These are phyloP conservation scores for Boletales sp. DNA, from an alignment of 768 basidiomycete species.

Conservation along the genomic window DNA sequence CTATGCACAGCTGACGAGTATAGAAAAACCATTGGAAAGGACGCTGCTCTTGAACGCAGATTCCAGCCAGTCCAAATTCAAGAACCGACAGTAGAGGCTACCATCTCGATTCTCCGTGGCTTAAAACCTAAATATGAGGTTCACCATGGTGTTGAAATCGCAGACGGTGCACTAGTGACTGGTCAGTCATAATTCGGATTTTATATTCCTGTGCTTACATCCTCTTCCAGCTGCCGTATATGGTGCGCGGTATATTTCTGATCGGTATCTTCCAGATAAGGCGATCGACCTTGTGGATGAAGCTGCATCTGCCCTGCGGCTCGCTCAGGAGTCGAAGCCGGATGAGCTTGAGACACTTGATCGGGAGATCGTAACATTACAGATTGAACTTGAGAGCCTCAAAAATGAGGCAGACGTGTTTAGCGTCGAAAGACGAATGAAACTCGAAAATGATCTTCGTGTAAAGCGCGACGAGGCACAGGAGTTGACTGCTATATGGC, in stretches of 20 bases:
- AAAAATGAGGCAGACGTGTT: slow-evolving; percentile 87
- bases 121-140: slow-evolving; percentile 84
- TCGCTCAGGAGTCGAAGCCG: slow-evolving; percentile 87
- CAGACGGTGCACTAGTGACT: slow-evolving; percentile 84
- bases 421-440: slow-evolving; percentile 66
- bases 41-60: slow-evolving; percentile 84
- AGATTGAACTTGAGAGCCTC: slow-evolving; percentile 87
- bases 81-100: slow-evolving; percentile 82
- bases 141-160: slow-evolving; percentile 91
- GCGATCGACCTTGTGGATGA: slow-evolving; percentile 93
- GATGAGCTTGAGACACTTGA: slow-evolving; percentile 81
- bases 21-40: slow-evolving; percentile 87
- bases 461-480: slow-evolving; percentile 61
- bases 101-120: slow-evolving; percentile 84
- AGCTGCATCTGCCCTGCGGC: slow-evolving; percentile 79
- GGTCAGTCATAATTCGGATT: slow-evolving; percentile 36
- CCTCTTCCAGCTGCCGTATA: slow-evolving; percentile 68
- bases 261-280: slow-evolving; percentile 87
- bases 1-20: slow-evolving; percentile 66
- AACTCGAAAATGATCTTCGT: slow-evolving; percentile 62
- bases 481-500: slow-evolving; percentile 64
- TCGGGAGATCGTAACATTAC: slow-evolving; percentile 77
- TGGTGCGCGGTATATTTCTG: slow-evolving; percentile 78
- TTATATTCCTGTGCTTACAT: neutral
- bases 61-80: slow-evolving; percentile 90